phyloP scores from a whole-genome alignment of 2,329 filamentous ascomycete genomes.

The Capronia americana region DNA sequence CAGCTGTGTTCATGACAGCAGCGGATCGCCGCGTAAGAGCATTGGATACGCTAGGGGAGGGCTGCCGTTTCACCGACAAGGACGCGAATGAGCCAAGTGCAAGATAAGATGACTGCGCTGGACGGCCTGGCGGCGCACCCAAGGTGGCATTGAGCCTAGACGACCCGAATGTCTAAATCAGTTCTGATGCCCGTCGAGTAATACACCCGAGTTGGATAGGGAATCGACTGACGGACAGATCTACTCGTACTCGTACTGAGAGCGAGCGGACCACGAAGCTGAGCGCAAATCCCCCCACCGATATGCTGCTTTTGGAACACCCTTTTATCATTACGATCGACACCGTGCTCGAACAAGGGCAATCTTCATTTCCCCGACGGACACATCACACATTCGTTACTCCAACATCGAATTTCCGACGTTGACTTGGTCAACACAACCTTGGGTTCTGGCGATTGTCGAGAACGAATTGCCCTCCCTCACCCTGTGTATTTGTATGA shows the following conservation, averaged over 20 bases:
- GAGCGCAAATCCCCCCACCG: not conserved
- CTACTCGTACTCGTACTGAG: not conserved
- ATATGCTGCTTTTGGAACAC: not conserved
- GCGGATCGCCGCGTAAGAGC: not conserved
- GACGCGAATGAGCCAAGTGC: not conserved
- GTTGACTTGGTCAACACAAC: not conserved
- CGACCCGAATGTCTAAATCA: not conserved
- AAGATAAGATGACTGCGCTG: not conserved
- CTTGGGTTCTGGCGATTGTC: not conserved
- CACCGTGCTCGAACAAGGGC: not conserved
- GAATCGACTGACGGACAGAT: not conserved
- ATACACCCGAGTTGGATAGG: not conserved
- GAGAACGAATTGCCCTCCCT: not conserved
- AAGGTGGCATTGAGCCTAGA: not conserved
- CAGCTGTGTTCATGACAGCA: conserved; percentile 27
- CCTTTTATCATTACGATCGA: not conserved
- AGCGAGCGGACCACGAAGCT: not conserved
- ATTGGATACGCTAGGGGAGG: not conserved
- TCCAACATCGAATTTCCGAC: not conserved
- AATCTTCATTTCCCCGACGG: not conserved
- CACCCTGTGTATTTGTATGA: not conserved
- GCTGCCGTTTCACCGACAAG: not conserved
- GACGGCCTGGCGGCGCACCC: not conserved
- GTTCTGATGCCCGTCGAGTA: not conserved
- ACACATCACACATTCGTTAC: not conserved